Conservation (phyloP, 2,329 filamentous ascomycete species). For the Fusarium sp. region DNA sequence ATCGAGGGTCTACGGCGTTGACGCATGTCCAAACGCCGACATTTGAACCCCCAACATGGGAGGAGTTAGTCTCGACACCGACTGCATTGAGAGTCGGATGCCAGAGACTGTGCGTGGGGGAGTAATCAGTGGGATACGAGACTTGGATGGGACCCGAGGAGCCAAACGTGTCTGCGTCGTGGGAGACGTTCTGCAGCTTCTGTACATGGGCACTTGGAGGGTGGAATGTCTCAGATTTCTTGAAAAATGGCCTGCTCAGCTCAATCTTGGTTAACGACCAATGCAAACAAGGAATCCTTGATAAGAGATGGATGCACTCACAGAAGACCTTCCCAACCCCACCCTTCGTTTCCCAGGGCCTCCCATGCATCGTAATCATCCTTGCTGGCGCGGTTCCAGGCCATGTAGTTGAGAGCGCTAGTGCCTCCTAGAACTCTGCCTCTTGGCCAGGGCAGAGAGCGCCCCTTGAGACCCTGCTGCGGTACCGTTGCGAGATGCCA, state of each 20-base stretch:
- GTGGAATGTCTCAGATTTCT: slow-evolving; percentile 62
- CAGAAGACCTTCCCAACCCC: slow-evolving; percentile 63
- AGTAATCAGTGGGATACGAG: slow-evolving; percentile 57
- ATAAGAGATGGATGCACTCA: slow-evolving; percentile 35
- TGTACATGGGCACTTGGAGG: slow-evolving; percentile 50
- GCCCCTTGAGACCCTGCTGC: slow-evolving; percentile 53
- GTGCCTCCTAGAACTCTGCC: slow-evolving; percentile 72
- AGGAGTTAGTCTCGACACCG: slow-evolving; percentile 54
- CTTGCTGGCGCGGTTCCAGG: slow-evolving; percentile 59
- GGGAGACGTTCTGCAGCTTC: slow-evolving; percentile 51
- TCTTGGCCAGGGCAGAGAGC: slow-evolving; percentile 55
- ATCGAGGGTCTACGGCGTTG: slow-evolving; percentile 60
- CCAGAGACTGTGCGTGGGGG: slow-evolving; percentile 58
- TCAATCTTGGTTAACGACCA: slow-evolving; percentile 7
- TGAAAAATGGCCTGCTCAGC: slow-evolving; percentile 59
- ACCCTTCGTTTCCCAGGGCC: slow-evolving; percentile 67
- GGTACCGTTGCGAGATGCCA: slow-evolving; percentile 56
- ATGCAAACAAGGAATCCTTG: background rate
- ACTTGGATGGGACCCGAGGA: slow-evolving; percentile 60
- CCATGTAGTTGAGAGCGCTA: slow-evolving; percentile 70
- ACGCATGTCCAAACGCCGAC: slow-evolving; percentile 64
- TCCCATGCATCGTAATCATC: slow-evolving; percentile 69
- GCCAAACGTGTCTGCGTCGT: slow-evolving; percentile 56
- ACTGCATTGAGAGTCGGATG: slow-evolving; percentile 60
- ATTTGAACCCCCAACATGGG: slow-evolving; percentile 62